A percentile compares a stretch with the other conserved stretches of the same genome.
Conservation (phyloP, 1,139 yeast genomes). For the Suhomyces terraborum region DNA sequence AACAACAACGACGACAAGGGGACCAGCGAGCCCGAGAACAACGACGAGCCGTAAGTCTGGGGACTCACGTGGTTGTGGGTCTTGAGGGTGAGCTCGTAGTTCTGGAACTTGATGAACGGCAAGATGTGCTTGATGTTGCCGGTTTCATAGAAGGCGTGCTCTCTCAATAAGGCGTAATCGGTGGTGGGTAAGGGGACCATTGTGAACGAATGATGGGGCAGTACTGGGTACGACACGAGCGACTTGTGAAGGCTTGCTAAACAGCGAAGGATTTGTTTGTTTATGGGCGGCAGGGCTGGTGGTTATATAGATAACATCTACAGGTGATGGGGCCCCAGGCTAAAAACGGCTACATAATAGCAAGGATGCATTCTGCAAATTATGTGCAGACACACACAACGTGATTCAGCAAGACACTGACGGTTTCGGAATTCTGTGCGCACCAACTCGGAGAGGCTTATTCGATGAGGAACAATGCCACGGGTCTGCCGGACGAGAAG, state of each 20-base stretch:
- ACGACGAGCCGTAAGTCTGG: conserved; percentile 3
- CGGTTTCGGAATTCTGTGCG: background rate
- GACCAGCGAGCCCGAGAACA: background rate
- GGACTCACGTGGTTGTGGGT: conserved; percentile 10
- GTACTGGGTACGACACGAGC: no score
- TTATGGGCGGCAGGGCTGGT: background rate
- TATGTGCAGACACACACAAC: background rate
- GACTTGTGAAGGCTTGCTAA: no score
- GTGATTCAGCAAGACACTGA: background rate
- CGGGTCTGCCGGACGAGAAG: background rate
- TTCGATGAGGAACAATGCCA: background rate
- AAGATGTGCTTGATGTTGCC: conserved; percentile 23
- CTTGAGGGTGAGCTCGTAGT: conserved; percentile 17
- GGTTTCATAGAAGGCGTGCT: conserved; percentile 34
- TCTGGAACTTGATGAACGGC: conserved; percentile 22
- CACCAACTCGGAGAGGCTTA: background rate
- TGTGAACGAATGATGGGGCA: no score
- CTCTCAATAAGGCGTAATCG: conserved; percentile 28
- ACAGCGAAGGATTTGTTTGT: no score
- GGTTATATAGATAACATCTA: no score
- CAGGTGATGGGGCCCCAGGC: background rate
- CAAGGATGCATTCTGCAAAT: background rate
- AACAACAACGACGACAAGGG: background rate
- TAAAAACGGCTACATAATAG: background rate
- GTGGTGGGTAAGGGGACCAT: conserved; percentile 25